A percentile compares a stretch with the other conserved stretches of the same genome.
Evolutionary conservation across 305 asterid genomes (phyloP).

Genomic region (Solanum hybrid): DNA sequence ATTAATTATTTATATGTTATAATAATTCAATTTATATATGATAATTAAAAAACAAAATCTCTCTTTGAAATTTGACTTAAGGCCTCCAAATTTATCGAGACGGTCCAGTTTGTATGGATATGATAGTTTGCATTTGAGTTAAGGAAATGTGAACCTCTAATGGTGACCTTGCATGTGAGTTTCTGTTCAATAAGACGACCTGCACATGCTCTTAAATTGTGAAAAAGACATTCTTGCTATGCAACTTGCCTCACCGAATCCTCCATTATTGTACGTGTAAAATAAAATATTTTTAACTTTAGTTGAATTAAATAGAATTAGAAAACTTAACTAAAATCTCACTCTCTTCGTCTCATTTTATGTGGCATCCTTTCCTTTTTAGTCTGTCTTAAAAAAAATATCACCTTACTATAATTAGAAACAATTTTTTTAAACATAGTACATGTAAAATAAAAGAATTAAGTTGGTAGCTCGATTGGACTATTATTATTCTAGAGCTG

Average conservation of each 20-base stretch:
- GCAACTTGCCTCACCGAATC: background rate
- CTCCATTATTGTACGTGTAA: background rate
- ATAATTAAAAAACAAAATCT: too few species aligned
- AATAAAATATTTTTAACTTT: background rate
- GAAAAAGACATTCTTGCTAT: background rate
- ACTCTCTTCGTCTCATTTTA: too few species aligned
- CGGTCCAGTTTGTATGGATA: background rate
- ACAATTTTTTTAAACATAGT: background rate
- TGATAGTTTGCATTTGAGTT: background rate
- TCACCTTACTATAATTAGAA: too few species aligned
- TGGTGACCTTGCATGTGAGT: constrained; percentile 1
- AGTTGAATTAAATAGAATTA: too few species aligned
- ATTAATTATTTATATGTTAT: background rate
- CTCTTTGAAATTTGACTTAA: too few species aligned
- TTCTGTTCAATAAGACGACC: constrained; percentile 13
- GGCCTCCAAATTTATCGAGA: background rate
- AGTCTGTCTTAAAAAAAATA: too few species aligned
- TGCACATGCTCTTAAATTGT: constrained; percentile 22
- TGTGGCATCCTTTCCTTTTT: too few species aligned
- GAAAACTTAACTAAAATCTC: too few species aligned
- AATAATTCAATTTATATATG: too few species aligned
- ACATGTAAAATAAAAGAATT: background rate
- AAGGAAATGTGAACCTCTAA: constrained; percentile 14
- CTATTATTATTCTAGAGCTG: background rate
- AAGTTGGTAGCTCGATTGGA: background rate